Base-by-base conservation (phyloP, 345 rosid species). In the Cardamine resedifolia region DNA sequence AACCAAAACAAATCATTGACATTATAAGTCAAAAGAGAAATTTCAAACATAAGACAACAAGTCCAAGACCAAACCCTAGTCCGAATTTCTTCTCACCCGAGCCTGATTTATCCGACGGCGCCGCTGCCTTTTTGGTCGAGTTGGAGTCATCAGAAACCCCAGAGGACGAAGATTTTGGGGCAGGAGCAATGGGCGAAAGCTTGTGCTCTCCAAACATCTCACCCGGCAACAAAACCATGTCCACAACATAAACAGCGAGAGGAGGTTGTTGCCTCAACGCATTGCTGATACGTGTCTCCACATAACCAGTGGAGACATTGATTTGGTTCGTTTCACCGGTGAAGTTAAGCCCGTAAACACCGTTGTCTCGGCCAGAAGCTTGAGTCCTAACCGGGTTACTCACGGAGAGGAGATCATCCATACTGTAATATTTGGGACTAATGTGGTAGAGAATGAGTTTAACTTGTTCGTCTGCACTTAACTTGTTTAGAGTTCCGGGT, bases 381-480 rank as follows among this genome's bases (percentile, higher is more conserved):
- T 76, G 88, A 0, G 97, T 95, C 71, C 85, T 71, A 4, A 86
- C 97, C 0, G 99, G 97, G 84, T 95, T 91, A 77, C 92, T 86
- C 4, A 87, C 89, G 12, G 83, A 64, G 28, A 83, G 50, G 26
- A 95, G 83, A 39, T 85, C 85, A 43, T 28, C 78, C 64, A 83
- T 27, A 11, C 78, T 48, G 83, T 89, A 88, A 80, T 33, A 88
- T 61, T 85, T 83, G 0, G 97, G 87, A n/a, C 82, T 2, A 1
- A 90, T 58, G 66, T 95, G 97, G 81, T 73, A 82, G 10, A 76
- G 82, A 53, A 88, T 77, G 52, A 95, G 91, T 19, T 84, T 83
- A 6, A 87, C 89, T 80, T 89, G 87, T 41, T 89, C 34, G 31
- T 87, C 82, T 0, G 66, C 0, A 21, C 6, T 31, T 55, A 95